Evolutionary conservation across 139 green algal species (phyloP).

Genomic region (Trebouxia sp.): DNA sequence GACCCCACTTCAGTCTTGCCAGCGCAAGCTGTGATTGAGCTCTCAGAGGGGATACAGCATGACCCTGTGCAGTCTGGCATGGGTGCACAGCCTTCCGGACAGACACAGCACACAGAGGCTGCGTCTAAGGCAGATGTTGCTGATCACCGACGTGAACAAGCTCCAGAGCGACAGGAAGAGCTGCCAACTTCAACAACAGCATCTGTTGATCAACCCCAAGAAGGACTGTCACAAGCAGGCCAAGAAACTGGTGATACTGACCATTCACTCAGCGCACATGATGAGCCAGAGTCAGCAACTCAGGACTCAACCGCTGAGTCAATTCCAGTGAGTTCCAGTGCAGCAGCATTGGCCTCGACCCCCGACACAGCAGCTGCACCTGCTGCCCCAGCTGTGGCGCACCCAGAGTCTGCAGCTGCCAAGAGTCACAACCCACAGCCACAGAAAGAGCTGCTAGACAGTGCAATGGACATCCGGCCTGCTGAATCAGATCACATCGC

Average conservation of each 20-base stretch:
- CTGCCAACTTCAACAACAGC: not conserved
- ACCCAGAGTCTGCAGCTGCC: not conserved
- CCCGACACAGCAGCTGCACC: not conserved
- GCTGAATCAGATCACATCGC: not conserved
- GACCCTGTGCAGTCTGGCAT: not conserved
- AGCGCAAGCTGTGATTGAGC: not conserved
- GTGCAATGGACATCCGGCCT: conserved; percentile 17
- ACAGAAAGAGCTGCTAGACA: conserved; percentile 15
- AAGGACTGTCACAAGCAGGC: too few species aligned
- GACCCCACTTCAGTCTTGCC: not conserved
- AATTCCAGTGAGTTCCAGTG: not conserved
- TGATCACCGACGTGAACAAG: not conserved
- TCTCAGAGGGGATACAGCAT: not conserved
- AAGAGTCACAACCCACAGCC: not conserved
- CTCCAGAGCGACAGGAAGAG: not conserved
- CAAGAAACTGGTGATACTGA: not conserved
- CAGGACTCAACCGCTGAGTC: not conserved
- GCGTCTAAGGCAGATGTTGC: not conserved
- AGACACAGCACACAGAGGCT: not conserved
- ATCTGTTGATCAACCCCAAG: not conserved
- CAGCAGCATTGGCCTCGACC: not conserved
- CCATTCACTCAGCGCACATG: not conserved
- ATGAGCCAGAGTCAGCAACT: not conserved
- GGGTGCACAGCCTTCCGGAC: not conserved
- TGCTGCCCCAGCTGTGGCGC: not conserved